Base-by-base conservation (phyloP, 2,329 filamentous ascomycete genomes). In the Botrytis cinerea region DNA sequence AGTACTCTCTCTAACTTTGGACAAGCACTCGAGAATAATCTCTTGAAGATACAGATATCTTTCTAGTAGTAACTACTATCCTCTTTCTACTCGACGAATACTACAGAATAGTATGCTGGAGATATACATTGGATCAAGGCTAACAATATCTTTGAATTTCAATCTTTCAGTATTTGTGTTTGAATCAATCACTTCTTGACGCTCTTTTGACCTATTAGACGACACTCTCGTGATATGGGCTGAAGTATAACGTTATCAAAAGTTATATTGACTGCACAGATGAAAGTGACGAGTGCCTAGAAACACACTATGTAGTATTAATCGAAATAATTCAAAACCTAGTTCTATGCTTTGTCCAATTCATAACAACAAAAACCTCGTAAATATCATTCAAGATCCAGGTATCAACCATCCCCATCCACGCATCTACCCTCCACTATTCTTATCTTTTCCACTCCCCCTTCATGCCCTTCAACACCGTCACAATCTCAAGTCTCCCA, bases 401-500 rank as follows among this genome's bases (percentile, higher is more conserved):
- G 18, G 18, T 16, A 54, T 54, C 16, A 12, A 12, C 5, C 6
- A 40, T 22, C 35, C 38, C 14, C n/a, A 28, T 28, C 46, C 46
- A 67, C 25, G 25, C 16, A n/a, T 9, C 25, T 6, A 22, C 28
- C 10, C 25, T 54, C 22, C 32, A n/a, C 14, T 16, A 28, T 1
- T 10, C 12, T 6, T n/a, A 18, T n/a, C 18, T n/a, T 20, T 22
- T 54, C 43, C 28, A 72, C 16, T 54, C 54, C 12, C 28, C n/a
- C 54, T 2, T 12, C 38, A 61, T 25, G 3, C 54, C 51, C 35
- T 54, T 46, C 7, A 32, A 9, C 20, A 35, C 54, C 32, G 38
- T 48, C 28, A 25, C 28, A 38, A 85, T 85, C 43, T 82, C 84
- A 72, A 79, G 75, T 35, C 84, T 78, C 7, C 85, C 85, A 77